Evolutionary conservation across 352 stramenopile genomes (phyloP).

Genomic region (Phytophthora hibernalis): DNA sequence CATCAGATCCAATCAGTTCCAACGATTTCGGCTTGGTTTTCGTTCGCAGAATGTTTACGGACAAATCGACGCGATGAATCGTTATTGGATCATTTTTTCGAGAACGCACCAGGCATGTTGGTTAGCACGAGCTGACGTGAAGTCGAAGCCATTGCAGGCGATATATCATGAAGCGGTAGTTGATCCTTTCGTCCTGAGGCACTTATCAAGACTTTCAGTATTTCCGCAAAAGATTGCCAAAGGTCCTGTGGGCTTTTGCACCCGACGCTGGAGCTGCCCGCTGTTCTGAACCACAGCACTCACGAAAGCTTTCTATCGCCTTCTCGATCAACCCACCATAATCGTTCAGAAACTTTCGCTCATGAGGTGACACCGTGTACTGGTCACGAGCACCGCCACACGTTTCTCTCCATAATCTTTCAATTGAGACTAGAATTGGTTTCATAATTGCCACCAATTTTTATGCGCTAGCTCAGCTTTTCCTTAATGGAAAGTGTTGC

Average conservation of each 20-base stretch:
- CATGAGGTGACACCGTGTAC: constrained; percentile 63
- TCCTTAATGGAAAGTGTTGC: constrained; percentile 60
- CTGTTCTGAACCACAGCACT: constrained; percentile 46
- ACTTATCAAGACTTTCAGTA: constrained; percentile 67
- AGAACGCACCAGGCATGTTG: constrained; percentile 66
- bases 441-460: constrained; percentile 89
- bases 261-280: constrained; percentile 21
- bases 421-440: constrained; percentile 71
- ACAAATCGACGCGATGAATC: constrained; percentile 46
- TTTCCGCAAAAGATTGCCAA: constrained; percentile 80
- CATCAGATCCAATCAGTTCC: constrained; percentile 80
- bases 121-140: constrained; percentile 45
- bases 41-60: constrained; percentile 69
- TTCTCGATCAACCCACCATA: constrained; percentile 62
- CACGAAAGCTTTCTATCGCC: constrained; percentile 52
- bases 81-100: constrained; percentile 36
- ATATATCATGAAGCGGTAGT: constrained; percentile 76
- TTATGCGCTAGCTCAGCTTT: constrained; percentile 67
- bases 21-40: constrained; percentile 91
- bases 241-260: constrained; percentile 30
- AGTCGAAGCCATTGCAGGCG: constrained; percentile 60
- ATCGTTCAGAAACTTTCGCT: constrained; percentile 74
- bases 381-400: constrained; percentile 41
- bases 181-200: constrained; percentile 53
- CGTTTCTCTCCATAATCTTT: constrained; percentile 73